A percentile compares a stretch with the other conserved stretches of the same genome.
These are phyloP conservation scores for Neurospora sp. DNA, from an alignment of 495 filamentous ascomycete species.

Conservation along the genomic window DNA sequence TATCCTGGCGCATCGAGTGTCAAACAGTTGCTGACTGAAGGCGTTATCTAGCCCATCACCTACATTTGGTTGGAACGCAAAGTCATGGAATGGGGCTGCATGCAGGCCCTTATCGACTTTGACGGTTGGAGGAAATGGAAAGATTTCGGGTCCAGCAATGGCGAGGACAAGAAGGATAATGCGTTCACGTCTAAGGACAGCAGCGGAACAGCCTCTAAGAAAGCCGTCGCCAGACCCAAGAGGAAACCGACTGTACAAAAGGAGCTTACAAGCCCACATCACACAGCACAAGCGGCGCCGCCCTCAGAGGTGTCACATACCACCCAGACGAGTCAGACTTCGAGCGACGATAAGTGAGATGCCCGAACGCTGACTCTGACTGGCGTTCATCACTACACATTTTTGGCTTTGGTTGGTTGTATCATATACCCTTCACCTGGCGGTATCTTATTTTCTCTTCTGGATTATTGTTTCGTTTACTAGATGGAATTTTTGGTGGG, in stretches of 20 bases:
- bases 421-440: background rate
- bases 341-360: background rate
- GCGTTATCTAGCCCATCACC: constrained; percentile 63
- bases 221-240: background rate
- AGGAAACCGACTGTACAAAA: background rate
- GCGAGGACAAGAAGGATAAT: background rate
- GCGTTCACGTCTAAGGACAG: background rate
- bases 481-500: background rate
- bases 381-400: background rate
- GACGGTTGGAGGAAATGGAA: constrained; percentile 99
- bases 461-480: background rate
- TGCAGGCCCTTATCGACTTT: constrained; percentile 97
- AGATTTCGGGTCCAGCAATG: constrained; percentile 33
- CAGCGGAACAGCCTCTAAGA: background rate
- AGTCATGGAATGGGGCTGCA: constrained; percentile 98
- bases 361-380: background rate
- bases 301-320: background rate
- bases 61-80: constrained; percentile 97
- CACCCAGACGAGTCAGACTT: background rate
- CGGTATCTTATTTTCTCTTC: background rate
- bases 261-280: background rate
- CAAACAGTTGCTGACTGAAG: constrained; percentile 3
- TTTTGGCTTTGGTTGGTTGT: background rate
- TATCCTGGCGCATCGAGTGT: background rate
- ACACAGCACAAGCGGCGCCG: background rate